These are phyloP conservation scores for Pseudocercospora fuligena DNA, from an alignment of 2,329 filamentous ascomycete genomes.

Conservation along the genomic window DNA sequence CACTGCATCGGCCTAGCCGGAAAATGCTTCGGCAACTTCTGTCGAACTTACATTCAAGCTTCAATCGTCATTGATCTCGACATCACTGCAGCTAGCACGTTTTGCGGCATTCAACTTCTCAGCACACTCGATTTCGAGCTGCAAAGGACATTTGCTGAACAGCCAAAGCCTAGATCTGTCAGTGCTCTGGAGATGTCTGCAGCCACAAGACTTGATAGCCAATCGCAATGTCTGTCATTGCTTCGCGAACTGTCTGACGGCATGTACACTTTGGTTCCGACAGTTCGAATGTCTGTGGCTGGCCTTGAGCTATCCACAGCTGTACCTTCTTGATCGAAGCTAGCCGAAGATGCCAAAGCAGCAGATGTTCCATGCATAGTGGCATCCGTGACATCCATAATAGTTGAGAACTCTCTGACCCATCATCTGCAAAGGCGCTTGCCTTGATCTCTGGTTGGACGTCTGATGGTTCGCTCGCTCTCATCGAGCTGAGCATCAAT, in stretches of 20 bases:
- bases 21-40: not conserved
- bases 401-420: slow-evolving; percentile 5
- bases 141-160: not conserved
- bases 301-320: not conserved
- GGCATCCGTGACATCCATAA: slow-evolving; percentile 1
- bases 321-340: not conserved
- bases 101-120: not conserved
- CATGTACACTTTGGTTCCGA: not conserved
- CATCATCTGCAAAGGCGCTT: slow-evolving; percentile 3
- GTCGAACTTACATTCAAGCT: slow-evolving; percentile 3
- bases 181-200: not conserved
- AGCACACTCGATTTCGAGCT: not conserved
- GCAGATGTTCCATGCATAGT: slow-evolving; percentile 4
- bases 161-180: not conserved
- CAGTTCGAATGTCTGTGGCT: slow-evolving; percentile 6
- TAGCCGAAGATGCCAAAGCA: not conserved
- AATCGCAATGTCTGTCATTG: not conserved
- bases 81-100: not conserved
- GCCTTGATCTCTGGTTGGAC: not conserved
- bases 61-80: not conserved
- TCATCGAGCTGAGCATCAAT: not conserved
- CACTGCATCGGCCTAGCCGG: not conserved
- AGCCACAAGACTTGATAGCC: not conserved
- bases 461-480: not conserved
- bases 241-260: not conserved